Base-by-base conservation (phyloP, 2,329 filamentous ascomycete species). In the Lachnellula hyalina region DNA sequence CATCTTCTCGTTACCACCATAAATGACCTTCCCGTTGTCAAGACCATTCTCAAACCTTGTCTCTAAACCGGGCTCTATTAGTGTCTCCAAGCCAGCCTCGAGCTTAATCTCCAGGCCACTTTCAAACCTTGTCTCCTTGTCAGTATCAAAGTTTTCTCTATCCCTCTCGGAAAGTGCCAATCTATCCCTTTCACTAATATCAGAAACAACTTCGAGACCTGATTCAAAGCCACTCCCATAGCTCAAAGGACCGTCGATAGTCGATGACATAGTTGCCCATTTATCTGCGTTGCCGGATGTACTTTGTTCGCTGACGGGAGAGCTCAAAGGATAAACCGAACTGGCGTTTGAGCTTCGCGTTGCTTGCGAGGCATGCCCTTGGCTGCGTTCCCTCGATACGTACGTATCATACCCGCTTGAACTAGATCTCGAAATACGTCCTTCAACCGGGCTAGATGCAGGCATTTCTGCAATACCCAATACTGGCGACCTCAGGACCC, bases 361-460 rank as follows among this genome's bases (percentile, higher is more conserved):
- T 15, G 41, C 51, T 36, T 62, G 56, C 0, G 65, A 65, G 36
- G 53, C 54, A 15, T 62, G 60, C 17, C 61, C 61, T 32, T 58
- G 64, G 40, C 63, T 65, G 41, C 64, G 57, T 52, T 67, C 57
- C 21, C 64, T 58, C 1, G 60, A 60, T 41, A 66, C 57, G 15
- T 65, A 41, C 12, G 56, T 58, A 32, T 63, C 59, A 48, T 67
- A 64, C 7, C 60, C 56, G 42, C 57, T 67, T 35, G 58, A 62
- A 50, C 60, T 63, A 25, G 59, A 44, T 45, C 57, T 55, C 7
- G 63, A 64, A 25, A 45, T 51, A 44, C 59, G 59, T 28, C 58
- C 56, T 40, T 64, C 59, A 25, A 59, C 53, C 3, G 61, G 61
- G 53, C 63, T 67, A 2, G 55, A 47, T 15, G 19, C 50, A 19